phyloP scores from a whole-genome alignment of 176 grass and related monocot species.

The Aegilops tauschii region DNA sequence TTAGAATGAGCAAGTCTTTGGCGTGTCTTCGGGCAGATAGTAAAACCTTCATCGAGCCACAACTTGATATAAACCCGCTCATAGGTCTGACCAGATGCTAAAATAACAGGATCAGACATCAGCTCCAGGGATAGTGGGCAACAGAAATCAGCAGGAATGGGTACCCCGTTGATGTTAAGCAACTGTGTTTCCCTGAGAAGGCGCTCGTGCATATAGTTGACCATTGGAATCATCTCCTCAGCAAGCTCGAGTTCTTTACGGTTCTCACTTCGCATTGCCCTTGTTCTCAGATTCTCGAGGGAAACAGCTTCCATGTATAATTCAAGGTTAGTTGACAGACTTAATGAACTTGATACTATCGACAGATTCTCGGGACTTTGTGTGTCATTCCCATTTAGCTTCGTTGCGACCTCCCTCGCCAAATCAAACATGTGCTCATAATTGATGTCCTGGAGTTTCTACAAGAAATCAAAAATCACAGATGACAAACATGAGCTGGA shows the following conservation, averaged over 20 bases:
- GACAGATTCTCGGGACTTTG: slow-evolving; percentile 50
- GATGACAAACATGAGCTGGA: slow-evolving; percentile 7
- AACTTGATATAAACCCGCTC: slow-evolving; percentile 89
- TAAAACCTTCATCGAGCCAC: slow-evolving; percentile 97
- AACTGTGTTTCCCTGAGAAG: slow-evolving; percentile 67
- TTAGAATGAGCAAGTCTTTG: slow-evolving; percentile 92
- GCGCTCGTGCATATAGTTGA: slow-evolving; percentile 72
- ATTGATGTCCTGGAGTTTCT: slow-evolving; percentile 68
- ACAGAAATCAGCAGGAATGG: slow-evolving; percentile 96
- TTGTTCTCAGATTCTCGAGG: slow-evolving; percentile 76
- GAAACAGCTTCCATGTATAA: slow-evolving; percentile 87
- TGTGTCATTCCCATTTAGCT: slow-evolving; percentile 36
- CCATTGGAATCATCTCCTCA: slow-evolving; percentile 60
- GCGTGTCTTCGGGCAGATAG: slow-evolving; percentile 84
- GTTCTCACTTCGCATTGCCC: slow-evolving; percentile 47
- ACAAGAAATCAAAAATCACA: slow-evolving; percentile 15
- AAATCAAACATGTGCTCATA: slow-evolving; percentile 55
- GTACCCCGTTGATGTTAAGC: slow-evolving; percentile 83
- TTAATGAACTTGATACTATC: slow-evolving; percentile 55
- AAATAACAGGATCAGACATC: slow-evolving; percentile 99
- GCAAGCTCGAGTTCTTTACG: slow-evolving; percentile 51
- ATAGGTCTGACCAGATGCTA: slow-evolving; percentile 97
- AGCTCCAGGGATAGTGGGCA: slow-evolving; percentile 88
- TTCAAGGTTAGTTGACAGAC: slow-evolving; percentile 90
- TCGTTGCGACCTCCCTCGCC: slow-evolving; percentile 47